Percentiles rank a stretch among this genome's conserved stretches.
These are phyloP conservation scores for Penicillium roqueforti DNA, from an alignment of 495 filamentous ascomycete genomes.

Conservation along the genomic window DNA sequence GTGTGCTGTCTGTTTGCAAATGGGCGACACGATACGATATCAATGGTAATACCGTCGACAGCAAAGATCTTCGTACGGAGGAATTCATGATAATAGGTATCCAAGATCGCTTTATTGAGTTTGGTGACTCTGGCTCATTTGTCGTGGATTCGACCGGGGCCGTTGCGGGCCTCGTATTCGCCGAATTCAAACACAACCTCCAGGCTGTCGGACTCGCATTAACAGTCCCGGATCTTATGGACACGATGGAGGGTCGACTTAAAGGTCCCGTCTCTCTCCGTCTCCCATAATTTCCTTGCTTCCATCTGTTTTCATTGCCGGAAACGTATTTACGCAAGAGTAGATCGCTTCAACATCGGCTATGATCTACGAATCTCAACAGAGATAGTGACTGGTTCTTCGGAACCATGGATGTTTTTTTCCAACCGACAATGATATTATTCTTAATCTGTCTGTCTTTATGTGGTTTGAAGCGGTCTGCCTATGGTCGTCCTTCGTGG, in stretches of 20 bases:
- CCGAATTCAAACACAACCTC: no score
- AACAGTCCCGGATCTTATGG: no score
- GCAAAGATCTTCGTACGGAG: not conserved
- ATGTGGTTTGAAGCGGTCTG: slow-evolving; percentile 90
- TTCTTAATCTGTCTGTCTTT: slow-evolving; percentile 82
- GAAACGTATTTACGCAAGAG: slow-evolving; percentile 86
- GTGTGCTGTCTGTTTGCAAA: not conserved
- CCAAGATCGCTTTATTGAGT: not conserved
- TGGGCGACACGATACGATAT: not conserved
- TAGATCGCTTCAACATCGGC: slow-evolving; percentile 24
- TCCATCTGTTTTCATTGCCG: slow-evolving; percentile 64
- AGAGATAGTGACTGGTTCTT: slow-evolving; percentile 74
- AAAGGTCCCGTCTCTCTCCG: no score
- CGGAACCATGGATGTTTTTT: slow-evolving; percentile 78
- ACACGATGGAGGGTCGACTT: no score
- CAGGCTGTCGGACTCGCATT: no score
- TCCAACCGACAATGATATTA: slow-evolving; percentile 89
- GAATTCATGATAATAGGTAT: not conserved
- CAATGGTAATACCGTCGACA: not conserved
- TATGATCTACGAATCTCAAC: slow-evolving; percentile 9
- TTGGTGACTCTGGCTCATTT: not conserved
- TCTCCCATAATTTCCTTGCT: no score
- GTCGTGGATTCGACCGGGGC: not conserved
- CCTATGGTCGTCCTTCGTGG: slow-evolving; percentile 68
- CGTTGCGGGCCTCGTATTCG: no score